Conservation (phyloP, 176 grass and related monocot genomes). For the Oryza brachyantha region DNA sequence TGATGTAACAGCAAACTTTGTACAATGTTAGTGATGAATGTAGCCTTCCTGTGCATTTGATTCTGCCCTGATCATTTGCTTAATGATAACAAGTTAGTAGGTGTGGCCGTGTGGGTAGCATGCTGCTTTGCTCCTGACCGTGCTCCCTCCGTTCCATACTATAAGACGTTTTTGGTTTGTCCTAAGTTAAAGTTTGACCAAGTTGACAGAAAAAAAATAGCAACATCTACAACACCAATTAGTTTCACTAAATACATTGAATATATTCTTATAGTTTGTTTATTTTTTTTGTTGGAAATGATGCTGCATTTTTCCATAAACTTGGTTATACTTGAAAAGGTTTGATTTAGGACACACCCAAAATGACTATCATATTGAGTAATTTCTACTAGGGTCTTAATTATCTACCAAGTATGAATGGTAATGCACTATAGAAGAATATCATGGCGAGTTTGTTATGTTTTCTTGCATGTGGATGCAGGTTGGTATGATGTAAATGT, state of each 20-base stretch:
- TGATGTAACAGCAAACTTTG: not conserved
- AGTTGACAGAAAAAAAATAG: too few species aligned
- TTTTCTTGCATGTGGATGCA: conserved; percentile 6
- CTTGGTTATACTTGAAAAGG: too few species aligned
- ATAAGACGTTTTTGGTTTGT: too few species aligned
- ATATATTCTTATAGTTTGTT: too few species aligned
- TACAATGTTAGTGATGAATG: not conserved
- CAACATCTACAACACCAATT: too few species aligned
- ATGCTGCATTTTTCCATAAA: too few species aligned
- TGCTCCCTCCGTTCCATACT: too few species aligned
- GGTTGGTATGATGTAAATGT: not conserved
- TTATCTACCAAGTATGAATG: not conserved
- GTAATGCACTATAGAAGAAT: not conserved
- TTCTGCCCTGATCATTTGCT: not conserved
- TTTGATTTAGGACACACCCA: too few species aligned
- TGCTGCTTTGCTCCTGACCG: not conserved
- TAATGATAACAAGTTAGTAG: not conserved
- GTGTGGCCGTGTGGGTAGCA: not conserved
- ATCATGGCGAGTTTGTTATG: not conserved
- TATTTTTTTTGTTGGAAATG: too few species aligned
- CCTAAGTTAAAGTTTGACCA: too few species aligned
- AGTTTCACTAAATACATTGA: too few species aligned
- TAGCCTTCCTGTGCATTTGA: not conserved
- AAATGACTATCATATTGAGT: too few species aligned
- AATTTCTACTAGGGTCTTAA: not conserved